Conservation (phyloP, 1,284 basidiomycete genomes). For the Ganoderma meredithae region DNA sequence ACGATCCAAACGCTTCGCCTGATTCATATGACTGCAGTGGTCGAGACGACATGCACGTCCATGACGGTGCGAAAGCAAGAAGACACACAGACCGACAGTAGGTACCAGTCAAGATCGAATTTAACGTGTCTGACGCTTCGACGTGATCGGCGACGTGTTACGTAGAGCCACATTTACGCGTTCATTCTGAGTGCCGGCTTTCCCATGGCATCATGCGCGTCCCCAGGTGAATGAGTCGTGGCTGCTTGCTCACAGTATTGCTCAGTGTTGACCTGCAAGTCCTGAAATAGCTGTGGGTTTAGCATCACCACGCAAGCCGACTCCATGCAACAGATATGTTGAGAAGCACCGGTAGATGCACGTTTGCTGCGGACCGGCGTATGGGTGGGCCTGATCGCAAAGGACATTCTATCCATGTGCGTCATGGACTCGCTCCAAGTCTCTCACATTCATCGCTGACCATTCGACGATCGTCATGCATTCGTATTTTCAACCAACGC, state of each 20-base stretch:
- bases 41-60: neutral
- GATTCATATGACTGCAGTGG: neutral
- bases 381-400: neutral
- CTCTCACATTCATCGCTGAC: neutral
- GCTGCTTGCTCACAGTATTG: neutral
- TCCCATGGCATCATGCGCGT: neutral
- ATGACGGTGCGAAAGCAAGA: neutral
- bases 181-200: neutral
- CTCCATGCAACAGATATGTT: neutral
- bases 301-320: neutral
- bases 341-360: neutral
- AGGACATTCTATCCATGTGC: neutral
- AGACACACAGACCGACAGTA: neutral
- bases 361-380: neutral
- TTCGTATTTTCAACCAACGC: neutral
- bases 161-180: slow-evolving; percentile 7
- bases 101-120: neutral
- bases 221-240: neutral
- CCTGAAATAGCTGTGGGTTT: neutral
- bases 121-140: neutral
- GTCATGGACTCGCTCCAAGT: neutral
- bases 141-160: neutral
- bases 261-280: neutral
- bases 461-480: neutral
- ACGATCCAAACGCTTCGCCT: neutral